These are phyloP conservation scores for Hordeum pubiflorum DNA, from an alignment of 202 grass and related monocot genomes.

Conservation along the genomic window DNA sequence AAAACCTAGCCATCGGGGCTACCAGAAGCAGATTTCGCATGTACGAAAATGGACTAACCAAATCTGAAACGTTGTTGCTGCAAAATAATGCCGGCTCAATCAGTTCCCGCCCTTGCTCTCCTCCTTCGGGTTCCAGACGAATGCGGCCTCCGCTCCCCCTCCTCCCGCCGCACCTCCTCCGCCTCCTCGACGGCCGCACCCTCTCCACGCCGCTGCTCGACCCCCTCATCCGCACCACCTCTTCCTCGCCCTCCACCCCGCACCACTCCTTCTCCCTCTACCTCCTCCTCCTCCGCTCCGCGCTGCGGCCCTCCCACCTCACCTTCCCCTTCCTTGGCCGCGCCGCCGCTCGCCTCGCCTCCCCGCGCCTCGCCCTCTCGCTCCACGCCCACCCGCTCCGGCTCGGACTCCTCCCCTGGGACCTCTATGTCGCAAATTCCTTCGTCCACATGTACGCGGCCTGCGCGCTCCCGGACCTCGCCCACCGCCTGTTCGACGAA, in stretches of 20 bases:
- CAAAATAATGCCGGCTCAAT: not conserved
- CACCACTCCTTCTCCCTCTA: constrained; percentile 42
- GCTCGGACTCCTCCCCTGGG: constrained; percentile 27
- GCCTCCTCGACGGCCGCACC: constrained; percentile 8
- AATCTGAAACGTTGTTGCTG: too few species aligned
- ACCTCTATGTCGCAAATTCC: constrained; percentile 42
- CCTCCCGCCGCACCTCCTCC: constrained; percentile 22
- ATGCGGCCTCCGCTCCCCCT: constrained; percentile 3
- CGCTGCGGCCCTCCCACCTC: constrained; percentile 39
- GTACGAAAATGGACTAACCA: too few species aligned
- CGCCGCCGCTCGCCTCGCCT: constrained; percentile 32
- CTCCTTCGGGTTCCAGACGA: not conserved
- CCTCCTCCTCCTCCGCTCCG: constrained; percentile 46
- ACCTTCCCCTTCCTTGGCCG: constrained; percentile 59
- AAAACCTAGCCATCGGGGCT: too few species aligned
- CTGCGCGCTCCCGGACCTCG: constrained; percentile 26
- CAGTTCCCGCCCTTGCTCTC: constrained; percentile 6
- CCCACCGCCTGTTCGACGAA: constrained; percentile 24
- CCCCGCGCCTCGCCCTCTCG: constrained; percentile 22
- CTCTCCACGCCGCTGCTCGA: constrained; percentile 38
- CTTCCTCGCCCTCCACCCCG: constrained; percentile 25
- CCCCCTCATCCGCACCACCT: constrained; percentile 32
- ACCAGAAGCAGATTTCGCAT: too few species aligned
- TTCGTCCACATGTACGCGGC: constrained; percentile 41
- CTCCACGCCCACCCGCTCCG: constrained; percentile 45